Conservation (phyloP, 2,329 filamentous ascomycete genomes). For the Colletotrichum sp. region DNA sequence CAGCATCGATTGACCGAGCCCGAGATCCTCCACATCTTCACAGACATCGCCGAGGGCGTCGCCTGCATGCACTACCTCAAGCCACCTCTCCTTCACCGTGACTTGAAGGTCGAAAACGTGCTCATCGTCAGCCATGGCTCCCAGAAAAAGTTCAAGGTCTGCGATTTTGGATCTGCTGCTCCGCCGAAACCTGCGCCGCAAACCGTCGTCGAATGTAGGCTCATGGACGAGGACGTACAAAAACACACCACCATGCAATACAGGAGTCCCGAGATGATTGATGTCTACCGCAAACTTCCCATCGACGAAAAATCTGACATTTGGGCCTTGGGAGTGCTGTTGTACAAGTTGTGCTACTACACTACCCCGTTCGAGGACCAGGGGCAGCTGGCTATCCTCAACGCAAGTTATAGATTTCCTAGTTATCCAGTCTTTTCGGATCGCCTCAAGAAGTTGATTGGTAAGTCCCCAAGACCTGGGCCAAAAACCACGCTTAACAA, state of each 20-base stretch:
- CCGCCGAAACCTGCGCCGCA: constrained; percentile 83
- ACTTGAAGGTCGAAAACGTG: constrained; percentile 98
- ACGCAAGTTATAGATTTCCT: constrained; percentile 92
- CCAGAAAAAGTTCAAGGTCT: constrained; percentile 88
- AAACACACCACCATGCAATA: constrained; percentile 98
- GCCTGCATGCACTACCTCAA: constrained; percentile 99
- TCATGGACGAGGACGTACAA: constrained; percentile 97
- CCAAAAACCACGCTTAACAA: constrained; percentile 23
- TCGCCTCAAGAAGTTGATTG: constrained; percentile 86
- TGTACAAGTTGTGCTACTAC: constrained; percentile 99
- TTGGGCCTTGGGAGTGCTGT: constrained; percentile 91
- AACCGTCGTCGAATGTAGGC: constrained; percentile 84
- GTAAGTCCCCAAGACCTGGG: constrained; percentile 47
- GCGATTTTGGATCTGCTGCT: constrained; percentile 95
- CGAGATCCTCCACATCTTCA: constrained; percentile 96
- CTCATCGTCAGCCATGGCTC: constrained; percentile 76
- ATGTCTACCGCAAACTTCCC: constrained; percentile 94
- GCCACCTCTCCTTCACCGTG: constrained; percentile 88
- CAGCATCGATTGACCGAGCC: constrained; percentile 97
- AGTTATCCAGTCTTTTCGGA: constrained; percentile 89
- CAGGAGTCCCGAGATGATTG: constrained; percentile 97
- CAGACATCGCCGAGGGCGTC: constrained; percentile 93
- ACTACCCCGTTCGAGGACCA: constrained; percentile 98
- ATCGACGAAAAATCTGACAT: constrained; percentile 99
- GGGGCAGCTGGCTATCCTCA: constrained; percentile 95